Base-by-base conservation (phyloP, 2,329 filamentous ascomycete genomes). In the Aspergillus pseudoterreus region DNA sequence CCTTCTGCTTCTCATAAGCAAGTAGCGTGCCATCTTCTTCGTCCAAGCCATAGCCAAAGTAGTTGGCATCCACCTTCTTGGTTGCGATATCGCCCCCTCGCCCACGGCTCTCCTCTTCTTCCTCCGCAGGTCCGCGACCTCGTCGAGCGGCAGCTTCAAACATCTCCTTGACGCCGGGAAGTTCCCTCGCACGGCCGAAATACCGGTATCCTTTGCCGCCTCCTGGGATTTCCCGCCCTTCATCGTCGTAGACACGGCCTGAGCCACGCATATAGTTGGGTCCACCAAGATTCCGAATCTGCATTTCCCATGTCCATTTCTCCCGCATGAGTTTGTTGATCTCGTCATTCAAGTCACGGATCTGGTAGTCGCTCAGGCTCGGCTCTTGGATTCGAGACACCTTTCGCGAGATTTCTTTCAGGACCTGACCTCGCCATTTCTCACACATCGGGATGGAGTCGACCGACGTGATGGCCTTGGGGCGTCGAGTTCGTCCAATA, bases 321-420 rank as follows among this genome's bases (percentile, higher is more conserved):
- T 99, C 94, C 58, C 91, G 86, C 90, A 99, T 96, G 56, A 96
- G 82, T 76, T 96, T 95, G 79, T 99, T 99, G 79, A 99, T 95
- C 75, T 99, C 94, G 72, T 99, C 94, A 76, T 99, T 99, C 68
- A 99, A 79, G 73, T 99, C 94, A 66, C 94, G 86, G 71, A 99
- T 90, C 78, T 97, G 94, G 77, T 88, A 97, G 79, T 99, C 94
- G 73, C 85, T 90, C n/a, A 99, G 81, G 43, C 87, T 85, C 8
- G 83, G 78, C 63, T 99, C 94, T 71, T 99, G 94, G 75, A 99
- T 97, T 68, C 89, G 89, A 57, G 90, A 90, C 52, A 99, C 90
- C 74, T 99, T 99, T 74, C 94, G 91, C 58, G 87, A 92, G 66
- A 99, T 92, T 71, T 99, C 94, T 71, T 95, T 95, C 56, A 99